Base-by-base conservation (phyloP, 441 rosid species). In the Populus hybrid region DNA sequence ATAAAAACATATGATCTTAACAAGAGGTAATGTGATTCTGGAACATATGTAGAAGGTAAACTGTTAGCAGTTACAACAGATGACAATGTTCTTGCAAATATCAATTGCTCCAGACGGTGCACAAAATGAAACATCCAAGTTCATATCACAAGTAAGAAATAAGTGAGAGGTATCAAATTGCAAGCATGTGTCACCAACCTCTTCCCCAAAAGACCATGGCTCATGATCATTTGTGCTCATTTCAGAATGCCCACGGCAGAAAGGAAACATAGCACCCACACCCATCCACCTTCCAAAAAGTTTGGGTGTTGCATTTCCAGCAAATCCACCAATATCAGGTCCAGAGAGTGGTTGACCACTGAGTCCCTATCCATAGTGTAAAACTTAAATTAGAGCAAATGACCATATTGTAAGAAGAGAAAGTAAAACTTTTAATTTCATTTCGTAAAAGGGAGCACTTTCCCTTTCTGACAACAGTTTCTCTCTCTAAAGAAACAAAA, bases 231-330 rank as follows among this genome's bases (percentile, higher is more conserved):
- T 80, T 63, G 98, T 91, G 74, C 81, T 92, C 11, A 73, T 82
- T 88, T 92, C 97, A 70, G 96, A 80, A 86, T 96, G 99, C 12
- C 96, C 98, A 78, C 98, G 98, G 67, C 96, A 91, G 78, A 96
- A 96, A n/a, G 99, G 98, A 82, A 94, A 93, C 97, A 96, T 86
- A 63, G 99, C 91, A 74, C 98, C 99, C 36, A 96, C 34, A 11
- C 97, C 99, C 99, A 96, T 91, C 99, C 98, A 96, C 78, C 96
- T 87, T 76, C 96, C 99, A 79, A 93, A 96, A 72, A 96, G 90
- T 83, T 86, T 91, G 7, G 99, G 95, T 35, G 98, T 85, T 30
- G 99, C 98, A 87, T 96, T 94, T 77, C 96, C 99, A 67, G 78
- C 93, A 85, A 88, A 94, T 69, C 99, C 99, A 84, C 99, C 99